phyloP scores from a whole-genome alignment of 2,329 filamentous ascomycete species.

The Arthrobotrys musiformis region DNA sequence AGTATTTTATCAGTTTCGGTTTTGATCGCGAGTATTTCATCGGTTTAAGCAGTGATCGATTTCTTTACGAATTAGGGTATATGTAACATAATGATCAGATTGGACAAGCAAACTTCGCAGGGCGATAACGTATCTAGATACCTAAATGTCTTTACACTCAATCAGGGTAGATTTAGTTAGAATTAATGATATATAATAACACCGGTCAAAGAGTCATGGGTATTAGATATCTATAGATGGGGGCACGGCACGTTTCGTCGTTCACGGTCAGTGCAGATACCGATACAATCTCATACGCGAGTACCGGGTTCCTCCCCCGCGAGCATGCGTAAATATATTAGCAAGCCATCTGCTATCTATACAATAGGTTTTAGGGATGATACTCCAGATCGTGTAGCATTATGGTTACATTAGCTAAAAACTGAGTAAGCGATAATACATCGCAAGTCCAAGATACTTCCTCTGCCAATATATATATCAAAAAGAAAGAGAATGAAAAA shows the following conservation, averaged over 20 bases:
- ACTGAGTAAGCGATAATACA: constrained; percentile 27
- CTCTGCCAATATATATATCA: constrained; percentile 25
- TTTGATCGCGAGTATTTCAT: not conserved
- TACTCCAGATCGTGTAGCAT: constrained; percentile 6
- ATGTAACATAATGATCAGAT: constrained; percentile 18
- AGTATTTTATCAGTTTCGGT: not conserved
- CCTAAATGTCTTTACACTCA: no score
- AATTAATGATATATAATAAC: no score
- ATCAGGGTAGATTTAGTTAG: no score
- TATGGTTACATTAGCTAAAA: constrained; percentile 34
- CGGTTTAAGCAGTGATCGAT: not conserved
- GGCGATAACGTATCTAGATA: not conserved
- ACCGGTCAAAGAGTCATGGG: no score
- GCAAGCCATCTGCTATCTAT: constrained; percentile 2
- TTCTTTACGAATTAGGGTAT: constrained; percentile 1
- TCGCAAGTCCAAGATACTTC: constrained; percentile 13
- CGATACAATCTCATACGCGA: no score
- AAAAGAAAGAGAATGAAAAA: not conserved
- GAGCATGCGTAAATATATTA: no score
- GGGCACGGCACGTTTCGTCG: no score
- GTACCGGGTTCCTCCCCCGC: no score
- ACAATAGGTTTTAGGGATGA: constrained; percentile 11
- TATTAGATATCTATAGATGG: no score
- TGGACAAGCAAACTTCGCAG: not conserved
- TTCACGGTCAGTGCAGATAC: no score